A percentile compares a stretch with the other conserved stretches of the same genome.
Conservation (phyloP, 208 protist genomes). For the Trypanosoma brucei region DNA sequence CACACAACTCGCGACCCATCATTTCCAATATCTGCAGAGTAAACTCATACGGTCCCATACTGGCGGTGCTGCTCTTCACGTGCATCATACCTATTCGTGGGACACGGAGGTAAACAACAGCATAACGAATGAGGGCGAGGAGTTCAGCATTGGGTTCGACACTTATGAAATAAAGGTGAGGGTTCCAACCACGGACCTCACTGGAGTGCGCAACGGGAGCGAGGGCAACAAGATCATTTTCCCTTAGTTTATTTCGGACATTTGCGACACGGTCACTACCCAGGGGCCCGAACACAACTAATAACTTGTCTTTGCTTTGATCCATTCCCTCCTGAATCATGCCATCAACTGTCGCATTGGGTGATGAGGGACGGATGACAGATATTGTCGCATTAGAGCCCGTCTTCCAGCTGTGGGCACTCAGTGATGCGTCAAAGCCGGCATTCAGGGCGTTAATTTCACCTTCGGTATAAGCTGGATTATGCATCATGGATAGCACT, state of each 20-base stretch:
- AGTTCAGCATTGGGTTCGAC: slow-evolving; percentile 33
- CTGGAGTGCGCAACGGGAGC: slow-evolving; percentile 29
- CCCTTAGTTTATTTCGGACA: neutral
- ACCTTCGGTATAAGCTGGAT: neutral
- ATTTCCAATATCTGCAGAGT: slow-evolving; percentile 2
- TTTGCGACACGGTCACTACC: neutral
- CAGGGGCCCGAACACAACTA: neutral
- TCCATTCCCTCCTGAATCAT: neutral
- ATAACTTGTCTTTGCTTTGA: neutral
- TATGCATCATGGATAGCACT: neutral
- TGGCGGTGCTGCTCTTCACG: slow-evolving; percentile 2
- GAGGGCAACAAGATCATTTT: slow-evolving; percentile 26
- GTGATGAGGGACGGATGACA: neutral
- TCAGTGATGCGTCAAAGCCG: slow-evolving; percentile 3
- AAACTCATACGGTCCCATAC: slow-evolving; percentile 5
- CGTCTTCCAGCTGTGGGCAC: neutral
- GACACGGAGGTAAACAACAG: slow-evolving; percentile 23
- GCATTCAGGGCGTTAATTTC: slow-evolving; percentile 2
- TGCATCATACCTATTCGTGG: slow-evolving; percentile 29
- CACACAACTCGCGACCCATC: slow-evolving; percentile 6
- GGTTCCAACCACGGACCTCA: slow-evolving; percentile 21
- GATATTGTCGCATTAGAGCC: neutral
- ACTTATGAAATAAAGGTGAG: slow-evolving; percentile 29
- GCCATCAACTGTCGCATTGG: neutral
- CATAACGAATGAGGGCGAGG: slow-evolving; percentile 24